Conservation (phyloP, 1,284 basidiomycete species). For the Cerioporus squamosus region DNA sequence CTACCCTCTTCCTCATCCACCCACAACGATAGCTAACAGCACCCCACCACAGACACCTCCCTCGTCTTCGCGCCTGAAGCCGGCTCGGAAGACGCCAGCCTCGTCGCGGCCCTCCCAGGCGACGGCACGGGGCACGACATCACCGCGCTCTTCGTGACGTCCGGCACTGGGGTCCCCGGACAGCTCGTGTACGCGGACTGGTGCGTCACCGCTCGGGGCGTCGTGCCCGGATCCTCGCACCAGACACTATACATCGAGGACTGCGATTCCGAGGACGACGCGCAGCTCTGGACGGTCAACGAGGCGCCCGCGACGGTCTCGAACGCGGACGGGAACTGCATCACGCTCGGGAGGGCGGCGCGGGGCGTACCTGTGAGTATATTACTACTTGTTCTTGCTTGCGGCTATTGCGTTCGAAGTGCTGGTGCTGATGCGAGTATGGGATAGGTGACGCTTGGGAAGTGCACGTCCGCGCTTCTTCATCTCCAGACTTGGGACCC, state of each 20-base stretch:
- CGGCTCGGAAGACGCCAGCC: neutral
- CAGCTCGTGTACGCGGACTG: slow-evolving; percentile 14
- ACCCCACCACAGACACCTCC: neutral
- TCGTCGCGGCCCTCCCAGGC: slow-evolving; percentile 4
- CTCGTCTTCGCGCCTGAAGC: slow-evolving; percentile 13
- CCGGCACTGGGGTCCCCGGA: slow-evolving; percentile 9
- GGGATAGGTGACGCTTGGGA: neutral
- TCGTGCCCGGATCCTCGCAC: slow-evolving; percentile 6
- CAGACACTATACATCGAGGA: slow-evolving; percentile 16
- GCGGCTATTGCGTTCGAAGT: neutral
- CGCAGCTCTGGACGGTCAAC: slow-evolving; percentile 14
- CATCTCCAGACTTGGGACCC: slow-evolving; percentile 6
- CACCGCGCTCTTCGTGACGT: slow-evolving; percentile 9
- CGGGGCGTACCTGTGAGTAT: slow-evolving; percentile 5
- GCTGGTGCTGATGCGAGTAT: neutral
- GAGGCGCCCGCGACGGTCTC: slow-evolving; percentile 13
- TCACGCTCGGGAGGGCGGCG: slow-evolving; percentile 17
- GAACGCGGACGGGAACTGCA: slow-evolving; percentile 23
- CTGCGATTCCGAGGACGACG: slow-evolving; percentile 4
- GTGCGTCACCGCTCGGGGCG: slow-evolving; percentile 19
- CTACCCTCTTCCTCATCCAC: neutral
- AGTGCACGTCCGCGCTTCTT: slow-evolving; percentile 3
- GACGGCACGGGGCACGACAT: slow-evolving; percentile 17
- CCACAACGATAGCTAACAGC: neutral
- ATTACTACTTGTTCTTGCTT: neutral